A percentile compares a stretch with the other conserved stretches of the same genome.
Evolutionary conservation across 257 asterid species (phyloP).

Genomic region (Gentiana macrophylla): DNA sequence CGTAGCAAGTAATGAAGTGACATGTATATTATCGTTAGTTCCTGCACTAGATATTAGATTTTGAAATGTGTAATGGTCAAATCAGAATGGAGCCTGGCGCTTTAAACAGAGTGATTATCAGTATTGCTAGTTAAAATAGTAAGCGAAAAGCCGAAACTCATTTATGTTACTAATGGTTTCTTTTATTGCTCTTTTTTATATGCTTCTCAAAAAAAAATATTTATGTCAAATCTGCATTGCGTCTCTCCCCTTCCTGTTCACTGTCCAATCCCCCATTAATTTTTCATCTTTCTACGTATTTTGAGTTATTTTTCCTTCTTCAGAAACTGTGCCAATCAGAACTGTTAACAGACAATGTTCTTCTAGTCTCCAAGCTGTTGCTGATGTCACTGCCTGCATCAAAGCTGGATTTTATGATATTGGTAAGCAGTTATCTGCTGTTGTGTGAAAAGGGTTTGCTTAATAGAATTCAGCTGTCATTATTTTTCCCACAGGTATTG

Average conservation of each 20-base stretch:
- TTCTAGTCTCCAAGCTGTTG: slow-evolving; percentile 94
- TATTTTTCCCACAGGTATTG: slow-evolving; percentile 49
- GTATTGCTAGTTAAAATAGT: background rate
- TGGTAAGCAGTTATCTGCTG: slow-evolving; percentile 27
- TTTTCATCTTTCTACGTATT: background rate
- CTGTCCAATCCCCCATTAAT: background rate
- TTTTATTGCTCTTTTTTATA: background rate
- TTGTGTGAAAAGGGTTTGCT: slow-evolving; percentile 1
- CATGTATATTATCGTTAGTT: background rate
- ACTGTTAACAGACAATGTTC: slow-evolving; percentile 92
- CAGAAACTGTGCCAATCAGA: slow-evolving; percentile 73
- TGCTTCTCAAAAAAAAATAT: no score
- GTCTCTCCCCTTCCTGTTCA: background rate
- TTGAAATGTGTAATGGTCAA: no score
- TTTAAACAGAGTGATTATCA: background rate
- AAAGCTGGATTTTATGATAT: slow-evolving; percentile 84
- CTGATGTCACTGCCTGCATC: slow-evolving; percentile 89
- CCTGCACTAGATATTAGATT: background rate
- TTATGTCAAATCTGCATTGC: background rate
- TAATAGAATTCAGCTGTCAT: background rate
- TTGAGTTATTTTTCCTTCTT: slow-evolving; percentile 9
- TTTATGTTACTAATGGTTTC: background rate
- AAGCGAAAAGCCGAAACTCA: background rate
- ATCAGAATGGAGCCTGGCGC: background rate
- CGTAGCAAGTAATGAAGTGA: background rate